Evolutionary conservation across 768 basidiomycete genomes (phyloP), one percentile per base, ranked within the genome.

Genomic region (Pisolithus sp.): DNA sequence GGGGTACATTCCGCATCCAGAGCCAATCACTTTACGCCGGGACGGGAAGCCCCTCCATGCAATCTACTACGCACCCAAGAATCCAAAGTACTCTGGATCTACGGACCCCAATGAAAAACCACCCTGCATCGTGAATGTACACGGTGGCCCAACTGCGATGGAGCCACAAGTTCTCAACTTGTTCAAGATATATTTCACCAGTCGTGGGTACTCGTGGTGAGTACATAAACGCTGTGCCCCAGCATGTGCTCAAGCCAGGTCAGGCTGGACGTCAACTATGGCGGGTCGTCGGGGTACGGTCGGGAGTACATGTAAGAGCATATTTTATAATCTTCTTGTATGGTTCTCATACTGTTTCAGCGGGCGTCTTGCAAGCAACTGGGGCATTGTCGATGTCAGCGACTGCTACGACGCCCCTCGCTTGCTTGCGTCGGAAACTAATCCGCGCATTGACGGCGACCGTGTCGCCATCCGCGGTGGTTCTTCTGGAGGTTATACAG

Each of bases 241-340:
- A 34, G 34, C 4, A 38, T 52, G 26, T 53, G 18, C 60, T 56
- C 0, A 50, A 50, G 30, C 4, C 4, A 34, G 12, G 45, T 53
- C 78, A 81, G 84, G 79, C 59, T 86, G 26, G 84, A 85, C 48
- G 85, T 90, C 39, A 84, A 90, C 60, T 85, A 88, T 56, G 76
- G 85, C 12, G 88, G 88, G 3, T 85, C 84, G 0, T 80, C 80
- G 12, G 83, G 83, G 0, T 89, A 83, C 57, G 89, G 89, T 0
- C 75, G 84, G 5, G 67, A 68, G n/a, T 92, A 88, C 57, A 78
- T 76, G 73, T 74, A 55, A 41, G 70, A n/a, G n/a, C n/a, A n/a
- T n/a, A n/a, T n/a, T n/a, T 7, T 50, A 17, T 13, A 5, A 15
- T 5, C 24, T 42, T 31, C 26, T 20, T 41, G 24, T 8, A 26